Base-by-base conservation (phyloP, 495 filamentous ascomycete species). In the Penicillium canescens region DNA sequence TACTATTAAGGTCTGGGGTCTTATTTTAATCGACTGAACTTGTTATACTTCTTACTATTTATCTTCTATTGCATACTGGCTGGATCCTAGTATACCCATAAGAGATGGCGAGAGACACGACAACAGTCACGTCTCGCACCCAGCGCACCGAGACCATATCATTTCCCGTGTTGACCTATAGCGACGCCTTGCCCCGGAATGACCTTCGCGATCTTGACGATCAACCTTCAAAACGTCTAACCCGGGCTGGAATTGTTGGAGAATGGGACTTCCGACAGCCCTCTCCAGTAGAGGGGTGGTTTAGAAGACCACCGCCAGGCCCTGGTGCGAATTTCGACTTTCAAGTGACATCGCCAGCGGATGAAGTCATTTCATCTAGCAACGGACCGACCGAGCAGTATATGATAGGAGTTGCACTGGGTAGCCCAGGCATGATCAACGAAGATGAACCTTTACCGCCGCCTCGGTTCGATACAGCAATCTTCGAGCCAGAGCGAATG, bases 121-220 rank as follows among this genome's bases (percentile, higher is more conserved):
- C 69, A 13, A 38, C 59, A 23, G 64, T 66, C 50, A 74, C 61
- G 52, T 58, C 68, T 16, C 70, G 65, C 33, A 52, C 61, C 2
- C 60, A 61, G 23, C 50, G 57, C 8, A 42, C 52, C 37, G 68
- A 68, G 13, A 42, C 49, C 11, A 72, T 75, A 24, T 72, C 73
- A 6, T 62, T 63, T 20, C 72, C 74, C 4, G 56, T 69, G 2
- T 54, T 72, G 37, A 70, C 68, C 12, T 66, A 70, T 53, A 53
- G 69, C 45, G 70, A 72, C 60, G 66, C 68, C 4, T 23, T 64
- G 21, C 70, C 72, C 3, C 63, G 70, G n/a, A 58, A 67, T 14
- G 72, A 74, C 42, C 60, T 71, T 37, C 58, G 46, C 11, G 42
- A 54, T 23, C 36, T 70, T 21, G 43, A 56, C 2, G 33, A 49